Conservation (phyloP, 2,329 filamentous ascomycete species). For the Drechslerella coelobrocha region DNA sequence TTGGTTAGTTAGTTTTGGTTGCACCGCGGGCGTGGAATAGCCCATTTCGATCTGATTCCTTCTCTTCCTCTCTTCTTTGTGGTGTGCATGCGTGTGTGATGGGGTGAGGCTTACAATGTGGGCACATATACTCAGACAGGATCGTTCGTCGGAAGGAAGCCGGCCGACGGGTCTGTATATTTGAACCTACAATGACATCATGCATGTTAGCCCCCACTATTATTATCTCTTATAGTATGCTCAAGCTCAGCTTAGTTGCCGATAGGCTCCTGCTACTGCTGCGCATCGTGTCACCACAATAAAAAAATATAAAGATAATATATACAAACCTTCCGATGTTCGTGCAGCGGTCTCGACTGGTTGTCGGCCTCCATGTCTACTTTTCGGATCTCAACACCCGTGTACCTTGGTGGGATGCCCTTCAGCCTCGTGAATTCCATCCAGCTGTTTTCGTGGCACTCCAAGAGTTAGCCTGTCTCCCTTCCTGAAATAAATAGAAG, state of each 20-base stretch:
- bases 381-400: constrained; percentile 40
- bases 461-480: too few relatives aligned
- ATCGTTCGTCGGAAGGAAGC: constrained; percentile 26
- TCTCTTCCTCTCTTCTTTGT: too few relatives aligned
- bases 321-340: constrained; percentile 39
- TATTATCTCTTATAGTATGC: background rate
- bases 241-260: background rate
- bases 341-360: constrained; percentile 32
- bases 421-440: constrained; percentile 29
- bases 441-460: constrained; percentile 28
- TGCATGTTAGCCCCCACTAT: background rate
- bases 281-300: background rate
- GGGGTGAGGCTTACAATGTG: constrained; percentile 41
- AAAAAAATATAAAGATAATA: background rate
- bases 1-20: constrained; percentile 2
- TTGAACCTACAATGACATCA: constrained; percentile 23
- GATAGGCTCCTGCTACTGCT: too few relatives aligned
- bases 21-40: too few relatives aligned
- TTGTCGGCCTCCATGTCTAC: constrained; percentile 42
- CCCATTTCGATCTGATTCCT: constrained; percentile 44
- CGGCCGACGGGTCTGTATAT: constrained; percentile 43
- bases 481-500: too few relatives aligned
- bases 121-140: constrained; percentile 39
- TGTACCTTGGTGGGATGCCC: constrained; percentile 21
- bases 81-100: background rate